These are phyloP conservation scores for Pythium sp. DNA, from an alignment of 352 stramenopile genomes.

Conservation along the genomic window DNA sequence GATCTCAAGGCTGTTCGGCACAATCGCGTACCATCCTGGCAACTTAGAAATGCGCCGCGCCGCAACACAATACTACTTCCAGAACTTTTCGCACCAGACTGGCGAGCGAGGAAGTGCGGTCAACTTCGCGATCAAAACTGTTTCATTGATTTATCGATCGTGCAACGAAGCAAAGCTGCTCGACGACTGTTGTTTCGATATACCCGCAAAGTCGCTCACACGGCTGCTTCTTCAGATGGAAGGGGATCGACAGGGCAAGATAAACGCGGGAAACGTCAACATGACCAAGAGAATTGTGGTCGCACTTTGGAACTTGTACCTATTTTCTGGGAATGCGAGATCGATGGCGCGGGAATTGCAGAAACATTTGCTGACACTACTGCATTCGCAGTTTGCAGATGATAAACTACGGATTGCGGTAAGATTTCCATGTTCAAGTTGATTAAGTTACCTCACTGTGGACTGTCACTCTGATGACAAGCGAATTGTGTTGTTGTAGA, in stretches of 20 bases:
- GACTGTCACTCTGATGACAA: background rate
- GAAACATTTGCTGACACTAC: slow-evolving; percentile 11
- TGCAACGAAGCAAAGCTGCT: background rate
- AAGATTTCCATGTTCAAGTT: background rate
- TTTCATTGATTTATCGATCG: background rate
- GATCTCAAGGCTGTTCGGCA: slow-evolving; percentile 7
- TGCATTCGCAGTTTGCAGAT: slow-evolving; percentile 10
- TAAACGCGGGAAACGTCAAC: background rate
- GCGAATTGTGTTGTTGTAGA: background rate
- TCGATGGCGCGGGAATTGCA: background rate
- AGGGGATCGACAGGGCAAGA: background rate
- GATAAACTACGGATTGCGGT: slow-evolving; percentile 24
- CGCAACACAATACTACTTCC: slow-evolving; percentile 4
- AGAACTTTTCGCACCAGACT: background rate
- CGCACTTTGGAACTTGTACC: slow-evolving; percentile 3
- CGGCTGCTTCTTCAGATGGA: background rate
- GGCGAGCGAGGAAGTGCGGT: background rate
- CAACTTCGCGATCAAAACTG: slow-evolving; percentile 5
- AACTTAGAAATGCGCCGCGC: background rate
- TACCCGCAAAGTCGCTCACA: background rate
- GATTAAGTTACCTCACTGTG: background rate
- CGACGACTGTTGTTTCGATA: no score
- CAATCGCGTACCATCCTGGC: background rate
- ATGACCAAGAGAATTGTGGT: background rate
- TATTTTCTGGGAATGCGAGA: background rate